Base-by-base conservation (phyloP, 176 grass and related monocot species). In the Secale cereale region DNA sequence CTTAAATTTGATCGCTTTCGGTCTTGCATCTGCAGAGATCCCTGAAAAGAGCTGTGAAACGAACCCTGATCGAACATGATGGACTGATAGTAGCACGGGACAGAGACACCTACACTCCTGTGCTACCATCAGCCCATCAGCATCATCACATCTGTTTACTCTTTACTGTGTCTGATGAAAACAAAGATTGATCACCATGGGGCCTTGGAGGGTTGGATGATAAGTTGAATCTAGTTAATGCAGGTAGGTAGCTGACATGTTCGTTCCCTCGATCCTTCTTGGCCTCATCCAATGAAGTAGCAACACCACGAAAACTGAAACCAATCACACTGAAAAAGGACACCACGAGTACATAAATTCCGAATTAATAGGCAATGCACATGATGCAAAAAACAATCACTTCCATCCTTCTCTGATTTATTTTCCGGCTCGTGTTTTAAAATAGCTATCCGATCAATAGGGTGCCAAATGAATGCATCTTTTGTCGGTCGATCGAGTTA, bases 1-100 rank as follows among this genome's bases (percentile, higher is more conserved):
- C 70, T 29, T 6, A 36, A 72, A 72, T 80, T 32, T 28, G 27
- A 80, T 74, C 77, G 29, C 68, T 82, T 59, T 87, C 85, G 46
- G 35, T 60, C 8, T 46, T 23, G n/a, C 39, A 3, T 73, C 39
- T 73, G 40, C 12, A 5, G 16, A 67, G 20, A 67, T 81, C 54
- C 66, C 4, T 30, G 65, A 10, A 45, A 85, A 23, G 8, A 40
- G 2, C 33, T 61, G 0, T n/a, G 26, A 48, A 85, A 72, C 16
- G 8, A 3, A 17, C 17, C 36, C 27, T 9, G 16, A 0, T 28
- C 32, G 14, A 13, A 41, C 28, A 14, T 0, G 25, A 48, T 48
- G 25, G 22, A 74, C 35, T 23, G 59, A 26, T 60, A 14, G 23
- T 26, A 40, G 59, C 57, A 62, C 50, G 17, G 50, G 17, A 20